These are phyloP conservation scores for Ampelocalamus luodianensis DNA, from an alignment of 176 grass and related monocot genomes.

Conservation along the genomic window DNA sequence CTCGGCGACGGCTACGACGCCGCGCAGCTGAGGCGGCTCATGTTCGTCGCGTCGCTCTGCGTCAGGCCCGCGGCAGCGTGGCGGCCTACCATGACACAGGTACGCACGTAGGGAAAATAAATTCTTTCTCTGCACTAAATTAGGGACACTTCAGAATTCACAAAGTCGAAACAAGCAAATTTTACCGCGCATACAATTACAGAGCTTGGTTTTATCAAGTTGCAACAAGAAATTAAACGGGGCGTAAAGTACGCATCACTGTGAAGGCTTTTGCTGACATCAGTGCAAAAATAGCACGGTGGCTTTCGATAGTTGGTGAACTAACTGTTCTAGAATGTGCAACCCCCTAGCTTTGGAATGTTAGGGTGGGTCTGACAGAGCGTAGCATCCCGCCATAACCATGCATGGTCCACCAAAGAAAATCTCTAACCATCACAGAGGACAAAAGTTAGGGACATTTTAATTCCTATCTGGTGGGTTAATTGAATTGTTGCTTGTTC, in stretches of 20 bases:
- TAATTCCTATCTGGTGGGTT: slow-evolving; percentile 22
- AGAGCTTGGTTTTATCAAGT: neutral
- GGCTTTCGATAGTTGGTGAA: slow-evolving; percentile 32
- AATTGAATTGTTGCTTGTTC: neutral
- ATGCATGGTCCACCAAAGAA: slow-evolving; percentile 22
- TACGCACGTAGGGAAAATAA: slow-evolving; percentile 22
- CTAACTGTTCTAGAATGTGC: slow-evolving; percentile 4
- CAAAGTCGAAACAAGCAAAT: neutral
- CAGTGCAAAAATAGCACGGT: neutral
- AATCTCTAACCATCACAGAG: slow-evolving; percentile 15
- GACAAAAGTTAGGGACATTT: slow-evolving; percentile 5
- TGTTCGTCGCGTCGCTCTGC: slow-evolving; percentile 87
- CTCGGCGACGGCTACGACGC: slow-evolving; percentile 75
- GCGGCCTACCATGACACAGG: slow-evolving; percentile 96
- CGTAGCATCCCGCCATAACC: slow-evolving; percentile 4
- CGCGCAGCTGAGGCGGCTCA: slow-evolving; percentile 76
- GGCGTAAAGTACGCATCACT: neutral
- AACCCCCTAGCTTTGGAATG: slow-evolving; percentile 14
- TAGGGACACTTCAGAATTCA: neutral
- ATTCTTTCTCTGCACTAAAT: neutral
- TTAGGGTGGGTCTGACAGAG: slow-evolving; percentile 37
- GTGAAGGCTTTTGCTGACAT: neutral
- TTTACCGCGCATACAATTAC: neutral
- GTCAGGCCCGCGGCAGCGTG: slow-evolving; percentile 60
- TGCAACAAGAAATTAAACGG: neutral